Evolutionary conservation across 495 filamentous ascomycete genomes (phyloP).

Genomic region (Neurospora africana): DNA sequence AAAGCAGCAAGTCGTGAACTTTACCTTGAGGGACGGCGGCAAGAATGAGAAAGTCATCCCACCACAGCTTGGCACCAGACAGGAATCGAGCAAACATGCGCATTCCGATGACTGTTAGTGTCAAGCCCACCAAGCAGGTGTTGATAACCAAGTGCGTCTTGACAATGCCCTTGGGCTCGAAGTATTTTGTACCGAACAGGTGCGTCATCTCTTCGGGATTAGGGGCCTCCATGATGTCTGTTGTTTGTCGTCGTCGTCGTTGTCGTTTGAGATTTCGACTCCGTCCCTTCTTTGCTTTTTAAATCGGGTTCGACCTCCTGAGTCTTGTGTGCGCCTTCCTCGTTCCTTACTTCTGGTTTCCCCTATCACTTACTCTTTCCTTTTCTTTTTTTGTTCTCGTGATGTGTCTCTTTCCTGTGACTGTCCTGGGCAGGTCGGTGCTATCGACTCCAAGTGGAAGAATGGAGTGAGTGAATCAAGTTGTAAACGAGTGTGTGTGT

Average conservation of each 20-base stretch:
- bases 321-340: not conserved
- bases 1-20: too few relatives aligned
- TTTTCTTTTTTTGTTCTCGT: not conserved
- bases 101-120: slow-evolving; percentile 7
- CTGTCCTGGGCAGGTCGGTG: not conserved
- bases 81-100: slow-evolving; percentile 10
- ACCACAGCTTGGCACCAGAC: slow-evolving; percentile 17
- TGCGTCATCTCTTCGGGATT: not conserved
- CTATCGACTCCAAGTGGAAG: not conserved
- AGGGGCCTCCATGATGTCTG: not conserved
- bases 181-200: not conserved
- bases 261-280: not conserved
- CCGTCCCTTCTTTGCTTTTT: not conserved
- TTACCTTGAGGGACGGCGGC: slow-evolving; percentile 13
- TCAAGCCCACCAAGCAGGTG: slow-evolving; percentile 7
- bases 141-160: slow-evolving; percentile 15
- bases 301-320: not conserved
- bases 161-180: slow-evolving; percentile 1
- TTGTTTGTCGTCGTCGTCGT: not conserved
- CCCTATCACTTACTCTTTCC: not conserved
- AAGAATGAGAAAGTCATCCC: slow-evolving; percentile 25
- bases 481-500: not conserved
- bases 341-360: not conserved
- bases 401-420: not conserved
- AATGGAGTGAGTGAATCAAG: not conserved